Evolutionary conservation across 352 stramenopile genomes (phyloP).

Genomic region (Phytophthora nicotianae): DNA sequence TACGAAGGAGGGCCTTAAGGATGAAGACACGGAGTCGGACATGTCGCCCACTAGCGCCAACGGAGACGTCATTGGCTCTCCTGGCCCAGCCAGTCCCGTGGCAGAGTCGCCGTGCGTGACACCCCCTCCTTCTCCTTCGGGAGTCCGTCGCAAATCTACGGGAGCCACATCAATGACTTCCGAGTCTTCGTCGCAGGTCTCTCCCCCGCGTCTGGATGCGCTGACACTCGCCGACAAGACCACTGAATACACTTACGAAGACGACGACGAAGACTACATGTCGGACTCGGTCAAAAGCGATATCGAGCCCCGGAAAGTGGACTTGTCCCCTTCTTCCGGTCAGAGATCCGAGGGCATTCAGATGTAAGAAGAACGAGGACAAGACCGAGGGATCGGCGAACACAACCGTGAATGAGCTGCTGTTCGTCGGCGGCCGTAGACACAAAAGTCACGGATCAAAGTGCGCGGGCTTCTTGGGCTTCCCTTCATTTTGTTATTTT

Average conservation of each 20-base stretch:
- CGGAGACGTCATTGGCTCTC: constrained; percentile 50
- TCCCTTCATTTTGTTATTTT: constrained; percentile 51
- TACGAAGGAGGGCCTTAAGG: constrained; percentile 50
- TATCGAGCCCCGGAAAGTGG: constrained; percentile 75
- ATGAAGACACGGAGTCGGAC: constrained; percentile 74
- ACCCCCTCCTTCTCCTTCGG: constrained; percentile 53
- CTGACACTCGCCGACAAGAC: constrained; percentile 48
- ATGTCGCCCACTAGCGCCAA: constrained; percentile 53
- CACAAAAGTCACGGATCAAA: constrained; percentile 7
- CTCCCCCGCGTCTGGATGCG: constrained; percentile 47
- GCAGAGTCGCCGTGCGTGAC: constrained; percentile 41
- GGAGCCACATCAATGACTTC: constrained; percentile 46
- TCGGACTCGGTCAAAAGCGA: constrained; percentile 84
- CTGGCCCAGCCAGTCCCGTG: constrained; percentile 60
- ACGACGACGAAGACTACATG: constrained; percentile 66
- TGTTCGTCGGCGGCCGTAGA: constrained; percentile 22
- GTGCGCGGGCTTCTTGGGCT: constrained; percentile 18
- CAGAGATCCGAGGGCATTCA: constrained; percentile 65
- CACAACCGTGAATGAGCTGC: constrained; percentile 12
- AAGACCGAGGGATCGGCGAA: constrained; percentile 21
- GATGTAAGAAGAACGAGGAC: constrained; percentile 54
- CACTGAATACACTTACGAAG: constrained; percentile 41
- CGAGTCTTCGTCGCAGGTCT: constrained; percentile 49
- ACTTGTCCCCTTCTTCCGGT: constrained; percentile 52
- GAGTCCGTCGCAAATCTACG: constrained; percentile 44